Percentiles rank a stretch among this genome's conserved stretches.
phyloP scores from a whole-genome alignment of 2,329 filamentous ascomycete genomes.

The Calonectria hawksworthii region DNA sequence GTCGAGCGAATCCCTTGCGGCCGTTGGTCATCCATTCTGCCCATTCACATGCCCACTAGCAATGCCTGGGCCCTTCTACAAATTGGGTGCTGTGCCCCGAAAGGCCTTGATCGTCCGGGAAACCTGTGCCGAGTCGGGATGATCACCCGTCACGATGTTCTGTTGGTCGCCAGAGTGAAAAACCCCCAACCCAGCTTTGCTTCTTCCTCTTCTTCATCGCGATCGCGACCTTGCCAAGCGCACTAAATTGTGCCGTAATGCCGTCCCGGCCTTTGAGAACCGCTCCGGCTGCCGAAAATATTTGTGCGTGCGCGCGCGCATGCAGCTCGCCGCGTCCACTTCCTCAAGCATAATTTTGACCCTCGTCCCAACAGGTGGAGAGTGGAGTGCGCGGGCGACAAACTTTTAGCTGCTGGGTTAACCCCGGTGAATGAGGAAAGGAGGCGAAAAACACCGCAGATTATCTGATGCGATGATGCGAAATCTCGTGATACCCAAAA shows the following conservation, averaged over 20 bases:
- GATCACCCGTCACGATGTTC: not conserved
- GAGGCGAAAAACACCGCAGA: not conserved
- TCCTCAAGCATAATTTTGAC: conserved; percentile 12
- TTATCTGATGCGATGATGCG: not conserved
- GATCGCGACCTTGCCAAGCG: not conserved
- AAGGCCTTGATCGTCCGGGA: not conserved
- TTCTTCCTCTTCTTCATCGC: too few species aligned
- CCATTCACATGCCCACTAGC: not conserved
- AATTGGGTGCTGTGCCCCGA: not conserved
- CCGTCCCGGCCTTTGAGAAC: not conserved
- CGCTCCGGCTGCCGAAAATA: not conserved
- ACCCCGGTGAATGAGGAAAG: not conserved
- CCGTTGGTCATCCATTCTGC: not conserved
- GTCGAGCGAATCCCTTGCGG: not conserved
- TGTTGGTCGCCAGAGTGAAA: not conserved
- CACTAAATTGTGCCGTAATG: not conserved
- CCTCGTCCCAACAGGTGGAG: not conserved
- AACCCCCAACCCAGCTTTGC: not conserved
- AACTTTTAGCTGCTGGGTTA: not conserved
- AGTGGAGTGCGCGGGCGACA: not conserved
- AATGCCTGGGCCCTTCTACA: not conserved
- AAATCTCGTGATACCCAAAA: not conserved
- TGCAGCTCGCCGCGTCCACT: not conserved
- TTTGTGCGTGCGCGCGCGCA: not conserved
- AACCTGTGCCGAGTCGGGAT: not conserved